Evolutionary conservation across 1,284 basidiomycete species (phyloP).

Genomic region (Anthracocystis walkeri): DNA sequence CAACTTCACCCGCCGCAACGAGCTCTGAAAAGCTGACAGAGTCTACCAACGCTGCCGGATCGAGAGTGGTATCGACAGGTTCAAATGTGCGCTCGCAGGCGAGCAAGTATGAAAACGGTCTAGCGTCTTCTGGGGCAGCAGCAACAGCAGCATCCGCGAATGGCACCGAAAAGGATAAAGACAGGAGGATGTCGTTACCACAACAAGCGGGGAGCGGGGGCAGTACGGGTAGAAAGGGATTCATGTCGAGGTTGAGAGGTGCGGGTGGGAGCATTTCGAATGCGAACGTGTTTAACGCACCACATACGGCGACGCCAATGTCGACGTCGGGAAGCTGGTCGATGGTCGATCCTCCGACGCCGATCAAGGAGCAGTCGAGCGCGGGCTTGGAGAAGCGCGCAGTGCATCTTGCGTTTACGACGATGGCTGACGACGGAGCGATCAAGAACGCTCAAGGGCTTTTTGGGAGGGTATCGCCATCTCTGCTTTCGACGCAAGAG

Average conservation of each 20-base stretch:
- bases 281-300: constrained; percentile 15
- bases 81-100: constrained; percentile 29
- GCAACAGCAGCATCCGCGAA: not conserved
- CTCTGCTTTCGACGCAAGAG: constrained; percentile 4
- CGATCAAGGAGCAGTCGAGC: constrained; percentile 14
- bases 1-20: constrained; percentile 20
- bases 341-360: constrained; percentile 25
- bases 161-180: constrained; percentile 16
- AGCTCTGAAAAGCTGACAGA: constrained; percentile 39
- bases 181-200: constrained; percentile 31
- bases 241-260: constrained; percentile 39
- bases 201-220: constrained; percentile 13
- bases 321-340: constrained; percentile 42
- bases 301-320: constrained; percentile 5
- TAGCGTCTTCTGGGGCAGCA: not conserved
- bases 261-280: constrained; percentile 23
- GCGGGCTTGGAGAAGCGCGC: not conserved
- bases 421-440: constrained; percentile 7
- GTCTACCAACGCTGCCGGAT: constrained; percentile 17
- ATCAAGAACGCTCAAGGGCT: constrained; percentile 10
- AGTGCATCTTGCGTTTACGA: constrained; percentile 27
- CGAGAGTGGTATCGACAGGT: not conserved
- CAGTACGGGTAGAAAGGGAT: constrained; percentile 22
- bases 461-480: constrained; percentile 9
- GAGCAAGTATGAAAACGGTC: constrained; percentile 28